Percentiles rank a stretch among this genome's conserved stretches.
Evolutionary conservation across 2,329 filamentous ascomycete species (phyloP).

Genomic region (Monilinia laxa): DNA sequence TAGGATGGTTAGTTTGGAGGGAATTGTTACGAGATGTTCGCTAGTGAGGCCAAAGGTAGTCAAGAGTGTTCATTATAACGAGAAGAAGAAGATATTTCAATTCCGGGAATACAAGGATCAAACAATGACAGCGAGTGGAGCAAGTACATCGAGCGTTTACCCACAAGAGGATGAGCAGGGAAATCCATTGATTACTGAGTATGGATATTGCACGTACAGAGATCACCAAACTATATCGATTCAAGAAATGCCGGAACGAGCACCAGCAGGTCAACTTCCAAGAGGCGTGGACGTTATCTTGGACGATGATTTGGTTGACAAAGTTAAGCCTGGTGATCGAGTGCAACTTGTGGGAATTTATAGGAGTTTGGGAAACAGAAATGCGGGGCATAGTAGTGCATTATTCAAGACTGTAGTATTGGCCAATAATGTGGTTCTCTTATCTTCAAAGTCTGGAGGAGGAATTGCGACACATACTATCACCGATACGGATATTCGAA

Average conservation of each 20-base stretch:
- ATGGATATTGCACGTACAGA: conserved; percentile 91
- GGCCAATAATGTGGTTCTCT: conserved; percentile 90
- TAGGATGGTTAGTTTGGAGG: conserved; percentile 94
- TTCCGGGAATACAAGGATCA: conserved; percentile 92
- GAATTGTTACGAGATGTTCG: conserved; percentile 95
- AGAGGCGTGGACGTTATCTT: conserved; percentile 94
- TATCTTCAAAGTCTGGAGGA: conserved; percentile 94
- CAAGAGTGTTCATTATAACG: conserved; percentile 96
- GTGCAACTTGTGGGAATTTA: conserved; percentile 98
- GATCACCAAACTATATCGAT: conserved; percentile 98
- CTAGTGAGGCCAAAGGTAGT: conserved; percentile 96
- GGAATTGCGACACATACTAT: conserved; percentile 89
- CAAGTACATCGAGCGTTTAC: conserved; percentile 87
- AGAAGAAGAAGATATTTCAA: conserved; percentile 80
- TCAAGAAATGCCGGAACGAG: conserved; percentile 97
- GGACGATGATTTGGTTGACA: conserved; percentile 94
- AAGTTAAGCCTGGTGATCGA: conserved; percentile 90
- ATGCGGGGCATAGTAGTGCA: conserved; percentile 84
- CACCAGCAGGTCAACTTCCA: conserved; percentile 91
- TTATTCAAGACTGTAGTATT: conserved; percentile 93
- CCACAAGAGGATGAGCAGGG: conserved; percentile 91
- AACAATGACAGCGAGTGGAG: conserved; percentile 88
- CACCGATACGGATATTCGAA: conserved; percentile 94
- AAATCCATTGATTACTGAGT: conserved; percentile 90
- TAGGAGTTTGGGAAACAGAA: conserved; percentile 89